Evolutionary conservation across 2,329 filamentous ascomycete species (phyloP), one percentile per base, ranked within the genome.

Genomic region (Alternaria burnsii): DNA sequence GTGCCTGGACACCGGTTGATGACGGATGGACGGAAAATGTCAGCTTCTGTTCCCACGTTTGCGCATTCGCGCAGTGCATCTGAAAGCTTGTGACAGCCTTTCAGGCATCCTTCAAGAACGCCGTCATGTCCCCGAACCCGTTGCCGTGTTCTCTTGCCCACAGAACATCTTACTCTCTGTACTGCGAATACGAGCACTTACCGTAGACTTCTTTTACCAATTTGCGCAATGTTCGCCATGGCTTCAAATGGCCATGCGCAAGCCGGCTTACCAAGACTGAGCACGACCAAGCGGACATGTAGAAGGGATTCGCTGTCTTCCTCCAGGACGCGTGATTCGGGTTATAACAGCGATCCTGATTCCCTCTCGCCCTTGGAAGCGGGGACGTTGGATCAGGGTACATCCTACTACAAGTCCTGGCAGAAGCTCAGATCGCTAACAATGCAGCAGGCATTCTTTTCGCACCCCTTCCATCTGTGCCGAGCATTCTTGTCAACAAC

Each of bases 341-440:
- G 73, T 7, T 76, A 76, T 56, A 72, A 65, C 40, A 74, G 72
- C 57, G 70, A 76, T 30, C 64, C 65, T 8, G 72, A 76, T 28
- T 67, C 70, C 42, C 58, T 71, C 40, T 75, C 71, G 11, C 71
- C 71, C 9, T 59, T 72, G 20, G 71, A 74, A 20, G 59, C 68
- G 42, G 46, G 52, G 14, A 55, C 42, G 20, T 44, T 55, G 11
- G 61, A 70, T 30, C 65, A 69, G 22, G 51, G 72, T 69, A 63
- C 52, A 61, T 44, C n/a, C 41, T 41, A n/a, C 38, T 22, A 22
- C 12, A 38, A 28, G n/a, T 20, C 22, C 22, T 26, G 34, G 14
- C n/a, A 30, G 11, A 6, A 30, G 52, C 38, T 50, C 22, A 41
- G 47, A 42, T 52, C 20, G 44, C 59, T 70, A 53, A 70, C 22